Base-by-base conservation (phyloP, 192 early-diverging fungal genomes). In the Haplosporangium gracile region DNA sequence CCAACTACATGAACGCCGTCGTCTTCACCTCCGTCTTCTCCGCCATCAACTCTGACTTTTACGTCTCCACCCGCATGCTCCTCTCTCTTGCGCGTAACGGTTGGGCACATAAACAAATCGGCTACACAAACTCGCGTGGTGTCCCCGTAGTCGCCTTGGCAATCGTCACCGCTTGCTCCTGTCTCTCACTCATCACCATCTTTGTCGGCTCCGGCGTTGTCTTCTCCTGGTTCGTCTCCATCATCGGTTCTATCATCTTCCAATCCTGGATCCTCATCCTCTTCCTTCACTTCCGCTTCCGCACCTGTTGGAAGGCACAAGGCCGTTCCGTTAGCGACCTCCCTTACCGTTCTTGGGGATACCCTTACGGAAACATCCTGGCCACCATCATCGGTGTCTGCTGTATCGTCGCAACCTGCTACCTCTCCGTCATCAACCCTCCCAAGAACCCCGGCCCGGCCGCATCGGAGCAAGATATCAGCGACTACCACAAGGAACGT, bases 11-110 rank as follows among this genome's bases (percentile, higher is more conserved):
- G 93, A 95, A 95, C 77, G 94, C 93, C 32, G 88, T 95, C 70
- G 90, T 95, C 32, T 81, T 94, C 24, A 82, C 93, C 24, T 93
- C 93, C 18, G 90, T 94, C 40, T 81, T 94, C 72, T 93, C 93
- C 16, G 96, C 97, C 57, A 95, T 94, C 49, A 97, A 97, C 89
- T 95, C 94, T 5, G 96, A 95, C 16, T 92, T 97, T 10, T 97
- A 97, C 81, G 95, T 95, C 16, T 94, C 94, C 29, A 94, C 93
- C 9, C 90, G 97, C 60, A 95, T 95, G 29, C 84, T 97, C 40
- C 91, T 95, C 89, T 88, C 94, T 2, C 72, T 97, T 76, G 91
- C 96, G 47, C 84, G 91, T 34, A 94, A 96, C 77, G 94, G 94
- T 10, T 94, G 95, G 78, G 95, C 95, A 11, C 96, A 95, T 11